phyloP scores from a whole-genome alignment of 1,139 yeast species.

The Scheffersomyces cryptocercus region DNA sequence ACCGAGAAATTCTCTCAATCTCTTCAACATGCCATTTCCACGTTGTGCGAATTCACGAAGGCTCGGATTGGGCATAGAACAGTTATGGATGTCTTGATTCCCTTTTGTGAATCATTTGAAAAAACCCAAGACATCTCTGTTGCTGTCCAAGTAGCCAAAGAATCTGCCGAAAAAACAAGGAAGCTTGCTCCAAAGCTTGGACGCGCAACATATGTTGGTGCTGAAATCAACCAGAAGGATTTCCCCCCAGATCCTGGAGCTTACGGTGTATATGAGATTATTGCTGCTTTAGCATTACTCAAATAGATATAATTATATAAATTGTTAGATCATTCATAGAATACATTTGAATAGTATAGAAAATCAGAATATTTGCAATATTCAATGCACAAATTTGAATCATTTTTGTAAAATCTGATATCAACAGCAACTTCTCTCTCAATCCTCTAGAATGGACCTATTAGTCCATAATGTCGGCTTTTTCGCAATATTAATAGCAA shows the following conservation, averaged over 20 bases:
- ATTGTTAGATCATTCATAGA: neutral
- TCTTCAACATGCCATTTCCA: conserved; percentile 30
- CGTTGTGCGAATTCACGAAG: conserved; percentile 42
- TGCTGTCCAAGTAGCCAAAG: conserved; percentile 21
- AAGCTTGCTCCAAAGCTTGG: conserved; percentile 44
- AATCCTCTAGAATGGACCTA: too few relatives aligned
- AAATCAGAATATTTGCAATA: too few relatives aligned
- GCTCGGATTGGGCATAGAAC: conserved; percentile 55
- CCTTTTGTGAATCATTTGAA: conserved; percentile 37
- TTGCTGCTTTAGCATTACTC: conserved; percentile 15
- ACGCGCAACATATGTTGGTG: conserved; percentile 49
- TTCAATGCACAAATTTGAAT: too few relatives aligned
- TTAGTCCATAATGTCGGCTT: too few relatives aligned
- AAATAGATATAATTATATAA: neutral
- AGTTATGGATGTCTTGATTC: conserved; percentile 55
- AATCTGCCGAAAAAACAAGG: conserved; percentile 44
- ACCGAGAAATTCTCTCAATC: conserved; percentile 27
- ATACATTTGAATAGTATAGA: neutral
- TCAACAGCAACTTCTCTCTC: too few relatives aligned
- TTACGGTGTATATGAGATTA: conserved; percentile 26
- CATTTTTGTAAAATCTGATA: too few relatives aligned
- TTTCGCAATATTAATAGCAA: too few relatives aligned
- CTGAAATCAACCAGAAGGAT: conserved; percentile 18
- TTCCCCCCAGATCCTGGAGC: conserved; percentile 52
- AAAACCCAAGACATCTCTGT: conserved; percentile 18